phyloP scores from a whole-genome alignment of 257 asterid genomes.

The Lavandula angustifolia region DNA sequence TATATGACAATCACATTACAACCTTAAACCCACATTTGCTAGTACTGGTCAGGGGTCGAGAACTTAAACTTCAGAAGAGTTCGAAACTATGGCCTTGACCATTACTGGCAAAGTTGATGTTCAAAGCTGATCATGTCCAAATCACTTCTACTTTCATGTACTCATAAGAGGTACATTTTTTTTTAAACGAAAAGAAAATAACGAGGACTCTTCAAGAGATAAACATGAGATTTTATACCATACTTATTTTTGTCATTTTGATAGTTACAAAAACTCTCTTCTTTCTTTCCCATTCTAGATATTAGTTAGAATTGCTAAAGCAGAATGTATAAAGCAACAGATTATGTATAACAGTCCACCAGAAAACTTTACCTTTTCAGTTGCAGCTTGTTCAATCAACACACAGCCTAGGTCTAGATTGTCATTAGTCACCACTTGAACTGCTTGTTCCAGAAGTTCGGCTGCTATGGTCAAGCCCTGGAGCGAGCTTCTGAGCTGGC shows the following conservation, averaged over 20 bases:
- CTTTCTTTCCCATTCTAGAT: constrained; percentile 1
- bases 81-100: neutral
- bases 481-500: constrained; percentile 79
- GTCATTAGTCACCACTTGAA: constrained; percentile 87
- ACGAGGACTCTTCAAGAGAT: neutral
- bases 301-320: neutral
- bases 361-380: constrained; percentile 68
- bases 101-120: neutral
- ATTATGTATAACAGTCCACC: neutral
- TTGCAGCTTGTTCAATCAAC: constrained; percentile 96
- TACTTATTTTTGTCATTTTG: neutral
- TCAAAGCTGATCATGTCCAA: neutral
- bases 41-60: neutral
- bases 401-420: constrained; percentile 99
- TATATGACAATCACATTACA: neutral
- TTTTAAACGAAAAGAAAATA: no score
- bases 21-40: neutral
- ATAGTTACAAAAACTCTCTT: neutral
- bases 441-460: constrained; percentile 81
- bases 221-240: neutral
- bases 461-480: constrained; percentile 56
- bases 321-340: constrained; percentile 15
- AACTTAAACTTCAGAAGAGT: neutral
- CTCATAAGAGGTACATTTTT: neutral
- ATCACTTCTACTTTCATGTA: neutral